Evolutionary conservation across 208 protist genomes (phyloP).

Genomic region (Leishmania aethiopica): DNA sequence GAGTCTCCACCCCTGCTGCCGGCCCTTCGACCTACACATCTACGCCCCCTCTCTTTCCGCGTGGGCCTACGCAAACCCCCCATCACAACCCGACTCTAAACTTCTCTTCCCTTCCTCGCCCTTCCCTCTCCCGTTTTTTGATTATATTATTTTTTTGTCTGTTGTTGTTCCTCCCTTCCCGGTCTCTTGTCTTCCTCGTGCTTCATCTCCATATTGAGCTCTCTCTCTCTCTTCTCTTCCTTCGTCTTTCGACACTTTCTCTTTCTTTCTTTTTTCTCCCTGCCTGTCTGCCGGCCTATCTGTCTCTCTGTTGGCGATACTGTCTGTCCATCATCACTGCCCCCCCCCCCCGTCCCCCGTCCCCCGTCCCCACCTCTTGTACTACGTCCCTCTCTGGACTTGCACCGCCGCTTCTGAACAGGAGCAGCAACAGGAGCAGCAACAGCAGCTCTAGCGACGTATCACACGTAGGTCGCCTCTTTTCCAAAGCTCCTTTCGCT

Average conservation of each 20-base stretch:
- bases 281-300: background rate
- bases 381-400: background rate
- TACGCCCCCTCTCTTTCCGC: background rate
- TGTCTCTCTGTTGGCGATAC: background rate
- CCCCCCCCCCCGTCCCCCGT: background rate
- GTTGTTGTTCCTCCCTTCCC: background rate
- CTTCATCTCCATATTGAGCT: background rate
- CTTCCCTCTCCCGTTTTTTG: background rate
- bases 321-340: background rate
- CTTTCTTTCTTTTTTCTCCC: background rate
- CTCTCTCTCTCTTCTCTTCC: background rate
- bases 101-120: background rate
- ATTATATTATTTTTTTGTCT: background rate
- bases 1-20: background rate
- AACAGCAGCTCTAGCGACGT: background rate
- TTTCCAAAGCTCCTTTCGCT: background rate
- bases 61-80: background rate
- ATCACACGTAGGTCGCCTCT: background rate
- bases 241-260: background rate
- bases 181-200: background rate
- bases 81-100: background rate
- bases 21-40: background rate
- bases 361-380: no score
- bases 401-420: background rate
- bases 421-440: background rate